These are phyloP conservation scores for Fistulifera pelliculosa DNA, from an alignment of 108 stramenopile genomes.

Conservation along the genomic window DNA sequence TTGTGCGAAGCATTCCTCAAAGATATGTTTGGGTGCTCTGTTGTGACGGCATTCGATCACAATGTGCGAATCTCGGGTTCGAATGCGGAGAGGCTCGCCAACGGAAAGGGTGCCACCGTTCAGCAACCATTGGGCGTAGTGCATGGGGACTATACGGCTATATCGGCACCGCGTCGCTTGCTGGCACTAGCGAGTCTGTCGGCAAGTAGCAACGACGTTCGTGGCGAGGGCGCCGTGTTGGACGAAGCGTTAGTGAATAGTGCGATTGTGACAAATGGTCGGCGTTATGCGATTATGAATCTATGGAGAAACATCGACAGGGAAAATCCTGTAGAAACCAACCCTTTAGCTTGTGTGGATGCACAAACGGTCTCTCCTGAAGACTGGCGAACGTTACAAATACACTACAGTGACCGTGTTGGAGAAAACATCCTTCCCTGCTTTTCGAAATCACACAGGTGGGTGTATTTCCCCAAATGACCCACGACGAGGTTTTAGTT, in stretches of 20 bases:
- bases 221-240: slow-evolving; percentile 24
- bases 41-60: slow-evolving; percentile 51
- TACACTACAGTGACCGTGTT: slow-evolving; percentile 48
- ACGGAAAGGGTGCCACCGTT: slow-evolving; percentile 15
- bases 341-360: slow-evolving; percentile 50
- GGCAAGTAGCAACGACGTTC: slow-evolving; percentile 40
- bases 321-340: slow-evolving; percentile 27
- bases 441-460: slow-evolving; percentile 21
- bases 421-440: slow-evolving; percentile 21
- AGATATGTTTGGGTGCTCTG: neutral
- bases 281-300: slow-evolving; percentile 48
- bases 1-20: slow-evolving; percentile 28
- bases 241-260: slow-evolving; percentile 26
- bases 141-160: slow-evolving; percentile 46
- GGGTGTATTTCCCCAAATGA: slow-evolving; percentile 55
- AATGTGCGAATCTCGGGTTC: slow-evolving; percentile 32
- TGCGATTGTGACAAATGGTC: slow-evolving; percentile 31
- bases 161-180: slow-evolving; percentile 43
- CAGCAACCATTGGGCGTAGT: slow-evolving; percentile 44
- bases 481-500: slow-evolving; percentile 33
- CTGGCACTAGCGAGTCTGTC: slow-evolving; percentile 32
- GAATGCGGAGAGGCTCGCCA: slow-evolving; percentile 13
- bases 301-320: slow-evolving; percentile 52
- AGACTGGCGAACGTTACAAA: slow-evolving; percentile 37
- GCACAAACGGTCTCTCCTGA: slow-evolving; percentile 15